Evolutionary conservation across 306 rosid species (phyloP), one percentile per base, ranked within the genome.

Genomic region (Ceratonia siliqua): DNA sequence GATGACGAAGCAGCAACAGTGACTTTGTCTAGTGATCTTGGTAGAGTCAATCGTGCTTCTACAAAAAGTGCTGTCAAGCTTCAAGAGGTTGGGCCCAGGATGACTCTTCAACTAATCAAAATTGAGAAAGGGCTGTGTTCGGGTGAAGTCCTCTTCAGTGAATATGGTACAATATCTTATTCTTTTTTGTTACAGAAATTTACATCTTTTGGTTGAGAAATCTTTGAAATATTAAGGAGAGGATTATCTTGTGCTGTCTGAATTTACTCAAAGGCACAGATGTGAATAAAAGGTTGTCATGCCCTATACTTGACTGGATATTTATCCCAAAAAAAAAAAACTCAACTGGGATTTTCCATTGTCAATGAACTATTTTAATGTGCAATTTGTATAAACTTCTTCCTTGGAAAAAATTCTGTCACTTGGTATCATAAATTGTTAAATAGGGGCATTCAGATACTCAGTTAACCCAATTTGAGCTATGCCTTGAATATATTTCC

Each of bases 1-100:
- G 99, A 94, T 48, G 99, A 92, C 5, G 99, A 94, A 81, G 98
- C 97, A 63, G 97, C 96, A 20, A 88, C 89, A 3, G 93, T 94
- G 42, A 90, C 98, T 32, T 67, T 94, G 81, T 64, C 92, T 39
- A 86, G 84, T 78, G 85, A 92, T 81, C 83, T 94, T 18, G 92
- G 97, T 50, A 83, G 99, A 77, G 88, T 90, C 27, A 92, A 94
- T 69, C 89, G 85, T 48, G 93, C 96, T 70, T 86, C 98, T 12
- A 74, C 88, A 0, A 94, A 90, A 88, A 94, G 97, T 87, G 97
- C 99, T 24, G 93, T 95, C 62, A 94, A 89, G 87, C 96, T 94
- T 73, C 99, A 94, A 87, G 99, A 94, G 87, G 50, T 94, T 33
- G 99, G 97, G 74, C 98, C 99, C 11, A 90, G 99, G 76, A 82